These are phyloP conservation scores for Aquanectria penicillioides DNA, from an alignment of 2,329 filamentous ascomycete genomes.

Conservation along the genomic window DNA sequence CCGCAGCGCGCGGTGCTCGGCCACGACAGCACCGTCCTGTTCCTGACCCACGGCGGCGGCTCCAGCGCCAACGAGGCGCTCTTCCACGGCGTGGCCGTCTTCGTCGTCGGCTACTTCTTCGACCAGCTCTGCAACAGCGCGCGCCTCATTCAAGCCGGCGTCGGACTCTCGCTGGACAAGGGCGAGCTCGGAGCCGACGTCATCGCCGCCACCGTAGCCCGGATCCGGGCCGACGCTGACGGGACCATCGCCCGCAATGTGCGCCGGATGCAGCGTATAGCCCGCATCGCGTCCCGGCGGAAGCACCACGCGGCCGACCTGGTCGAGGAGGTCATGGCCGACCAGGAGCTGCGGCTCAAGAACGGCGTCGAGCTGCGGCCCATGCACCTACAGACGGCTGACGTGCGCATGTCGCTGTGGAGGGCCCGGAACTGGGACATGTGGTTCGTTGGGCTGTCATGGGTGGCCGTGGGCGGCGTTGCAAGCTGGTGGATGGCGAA, in stretches of 20 bases:
- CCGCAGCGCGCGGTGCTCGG: conserved; percentile 54
- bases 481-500: conserved; percentile 34
- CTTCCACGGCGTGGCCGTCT: conserved; percentile 50
- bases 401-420: conserved; percentile 52
- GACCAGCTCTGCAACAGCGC: conserved; percentile 53
- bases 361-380: conserved; percentile 37
- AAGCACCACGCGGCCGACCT: conserved; percentile 53
- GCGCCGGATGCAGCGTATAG: conserved; percentile 50
- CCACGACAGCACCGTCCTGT: conserved; percentile 46
- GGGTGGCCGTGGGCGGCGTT: conserved; percentile 13
- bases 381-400: conserved; percentile 56
- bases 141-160: conserved; percentile 48
- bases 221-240: conserved; percentile 43
- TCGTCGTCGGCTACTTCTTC: conserved; percentile 51
- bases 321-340: conserved; percentile 53
- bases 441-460: conserved; percentile 34
- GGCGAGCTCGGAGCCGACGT: conserved; percentile 45
- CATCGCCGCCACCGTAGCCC: conserved; percentile 42
- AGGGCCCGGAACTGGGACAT: conserved; percentile 53
- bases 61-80: conserved; percentile 53
- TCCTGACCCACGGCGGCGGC: conserved; percentile 54
- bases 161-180: conserved; percentile 50
- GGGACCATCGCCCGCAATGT: conserved; percentile 47
- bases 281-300: conserved; percentile 47
- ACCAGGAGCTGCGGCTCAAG: conserved; percentile 41